Conservation (phyloP, 1,284 basidiomycete species). For the Ganoderma leucocontextum region DNA sequence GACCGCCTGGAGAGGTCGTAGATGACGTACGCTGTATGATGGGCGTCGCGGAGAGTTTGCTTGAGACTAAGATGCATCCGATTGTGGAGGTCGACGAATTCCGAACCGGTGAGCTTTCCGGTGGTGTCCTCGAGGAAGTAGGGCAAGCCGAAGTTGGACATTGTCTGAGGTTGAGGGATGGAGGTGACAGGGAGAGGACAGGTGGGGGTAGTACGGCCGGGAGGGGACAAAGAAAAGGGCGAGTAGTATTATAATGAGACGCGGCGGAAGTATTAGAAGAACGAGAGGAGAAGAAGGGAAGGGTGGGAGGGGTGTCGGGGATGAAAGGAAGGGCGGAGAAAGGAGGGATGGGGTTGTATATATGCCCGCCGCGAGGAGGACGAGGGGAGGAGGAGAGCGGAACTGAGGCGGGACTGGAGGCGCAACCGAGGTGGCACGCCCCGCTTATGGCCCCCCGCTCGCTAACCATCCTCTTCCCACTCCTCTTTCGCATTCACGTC, state of each 20-base stretch:
- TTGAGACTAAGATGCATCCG: conserved; percentile 60
- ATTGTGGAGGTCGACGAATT: conserved; percentile 69
- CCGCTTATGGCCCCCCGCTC: background rate
- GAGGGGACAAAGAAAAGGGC: conserved; percentile 1
- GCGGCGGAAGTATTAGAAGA: conserved; percentile 12
- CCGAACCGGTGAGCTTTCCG: conserved; percentile 58
- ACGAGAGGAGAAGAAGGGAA: background rate
- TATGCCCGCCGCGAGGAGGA: conserved; percentile 2
- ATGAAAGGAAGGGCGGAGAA: background rate
- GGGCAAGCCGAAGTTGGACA: conserved; percentile 61
- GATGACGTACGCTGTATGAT: conserved; percentile 59
- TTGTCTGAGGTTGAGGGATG: conserved; percentile 29
- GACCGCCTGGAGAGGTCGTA: conserved; percentile 46
- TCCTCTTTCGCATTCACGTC: background rate
- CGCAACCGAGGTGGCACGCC: background rate
- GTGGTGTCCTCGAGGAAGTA: conserved; percentile 70
- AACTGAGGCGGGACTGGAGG: background rate
- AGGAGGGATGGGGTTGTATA: background rate
- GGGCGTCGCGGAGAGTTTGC: conserved; percentile 51
- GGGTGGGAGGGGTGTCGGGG: background rate
- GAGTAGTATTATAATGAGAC: conserved; percentile 11
- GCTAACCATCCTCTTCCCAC: background rate
- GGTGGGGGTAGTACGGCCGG: background rate
- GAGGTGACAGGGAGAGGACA: background rate
- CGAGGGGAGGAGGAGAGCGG: background rate